These are phyloP conservation scores for Chrysanthemum makinoi DNA, from an alignment of 129 eudicot species.

Conservation along the genomic window DNA sequence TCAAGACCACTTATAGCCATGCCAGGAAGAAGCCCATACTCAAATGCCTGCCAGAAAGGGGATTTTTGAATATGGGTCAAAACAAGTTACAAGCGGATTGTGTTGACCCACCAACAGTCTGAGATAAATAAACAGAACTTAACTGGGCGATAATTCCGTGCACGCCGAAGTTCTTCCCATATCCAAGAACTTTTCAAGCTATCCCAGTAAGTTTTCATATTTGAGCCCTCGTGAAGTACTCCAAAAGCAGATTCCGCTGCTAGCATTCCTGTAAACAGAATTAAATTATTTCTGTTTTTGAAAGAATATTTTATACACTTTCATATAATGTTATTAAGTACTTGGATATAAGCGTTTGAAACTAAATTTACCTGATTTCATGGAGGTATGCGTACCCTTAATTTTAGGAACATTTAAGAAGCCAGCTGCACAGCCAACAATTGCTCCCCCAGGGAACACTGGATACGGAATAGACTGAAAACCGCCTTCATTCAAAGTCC, in stretches of 20 bases:
- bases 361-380: constrained; percentile 80
- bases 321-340: not conserved
- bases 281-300: not conserved
- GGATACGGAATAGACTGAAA: constrained; percentile 99
- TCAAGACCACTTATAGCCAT: constrained; percentile 76
- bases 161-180: constrained; percentile 80
- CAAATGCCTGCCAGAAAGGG: constrained; percentile 66
- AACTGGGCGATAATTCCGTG: constrained; percentile 93
- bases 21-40: constrained; percentile 89
- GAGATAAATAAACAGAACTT: constrained; percentile 10
- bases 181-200: constrained; percentile 77
- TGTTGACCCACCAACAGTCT: not conserved
- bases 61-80: not conserved
- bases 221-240: constrained; percentile 59
- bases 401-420: constrained; percentile 93
- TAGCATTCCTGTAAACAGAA: constrained; percentile 63
- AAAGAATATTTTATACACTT: not conserved
- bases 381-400: constrained; percentile 96
- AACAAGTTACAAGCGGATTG: not conserved
- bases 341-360: not conserved
- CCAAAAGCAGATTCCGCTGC: constrained; percentile 90
- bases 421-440: constrained; percentile 97
- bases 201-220: constrained; percentile 71
- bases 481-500: constrained; percentile 98
- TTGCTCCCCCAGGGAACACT: constrained; percentile 99